Evolutionary conservation across 108 stramenopile genomes (phyloP), one percentile per base, ranked within the genome.

Genomic region (Pseudonitzschia delicatissima): DNA sequence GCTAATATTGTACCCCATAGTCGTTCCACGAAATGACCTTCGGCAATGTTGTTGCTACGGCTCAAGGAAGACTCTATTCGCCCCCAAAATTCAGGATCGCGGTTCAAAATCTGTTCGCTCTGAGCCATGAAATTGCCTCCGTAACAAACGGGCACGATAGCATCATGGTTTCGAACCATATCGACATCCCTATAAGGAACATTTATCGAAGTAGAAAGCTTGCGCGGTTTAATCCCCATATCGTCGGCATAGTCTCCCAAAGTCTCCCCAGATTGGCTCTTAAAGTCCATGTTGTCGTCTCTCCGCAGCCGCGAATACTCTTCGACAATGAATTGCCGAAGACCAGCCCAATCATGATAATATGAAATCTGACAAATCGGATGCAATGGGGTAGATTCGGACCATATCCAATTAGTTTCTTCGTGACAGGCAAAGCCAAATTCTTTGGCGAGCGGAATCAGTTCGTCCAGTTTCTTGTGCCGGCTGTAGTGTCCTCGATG

Each of bases 361-460:
- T 23, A 58, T n/a, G 57, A 58, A 26, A 58, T 23, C n/a, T 33
- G 57, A 3, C 28, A 31, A 28, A 2, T 58, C 1, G 50, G 50
- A 26, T 51, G 50, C 0, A 51, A 25, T 20, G 18, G 11, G 18
- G 11, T 18, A 11, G 11, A 12, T 11, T 58, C 29, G n/a, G 26
- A 58, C 23, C 17, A 17, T 29, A 29, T 32, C 57, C 57, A 58
- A 28, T 28, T 58, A 8, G 27, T 23, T 31, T 58, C 57, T 58
- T 58, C 57, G 31, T 58, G 57, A 28, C 67, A 68, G 8, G 57
- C 67, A 59, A 68, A 68, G 4, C 57, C 67, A 58, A 17, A 27
- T 45, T 57, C 27, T 2, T 28, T 31, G 18, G 57, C n/a, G 27
- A 68, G 57, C 11, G n/a, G 55, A 23, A 68, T n/a, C 57, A 68